Conservation (phyloP, 495 filamentous ascomycete genomes). For the Talaromyces stipitatus region DNA sequence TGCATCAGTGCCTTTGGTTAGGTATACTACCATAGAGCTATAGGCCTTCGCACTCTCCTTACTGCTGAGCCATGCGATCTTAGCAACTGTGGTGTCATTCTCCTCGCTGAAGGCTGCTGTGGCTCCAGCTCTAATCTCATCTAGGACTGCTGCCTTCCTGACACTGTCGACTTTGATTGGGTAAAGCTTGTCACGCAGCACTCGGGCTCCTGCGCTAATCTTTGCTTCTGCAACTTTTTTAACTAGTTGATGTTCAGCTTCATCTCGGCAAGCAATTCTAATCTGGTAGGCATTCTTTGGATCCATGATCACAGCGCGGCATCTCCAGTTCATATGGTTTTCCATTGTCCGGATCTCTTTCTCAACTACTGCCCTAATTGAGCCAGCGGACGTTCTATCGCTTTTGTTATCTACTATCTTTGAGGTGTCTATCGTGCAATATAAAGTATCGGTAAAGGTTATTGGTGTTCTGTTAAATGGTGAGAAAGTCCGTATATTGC, state of each 20-base stretch:
- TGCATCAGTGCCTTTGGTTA: constrained; percentile 20
- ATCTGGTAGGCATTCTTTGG: not conserved
- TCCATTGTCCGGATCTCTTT: not conserved
- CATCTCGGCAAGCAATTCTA: not conserved
- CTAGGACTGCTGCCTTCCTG: not conserved
- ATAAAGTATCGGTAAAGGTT: not conserved
- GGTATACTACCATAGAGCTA: constrained; percentile 26
- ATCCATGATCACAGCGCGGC: not conserved
- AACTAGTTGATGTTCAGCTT: not conserved
- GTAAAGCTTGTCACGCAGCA: not conserved
- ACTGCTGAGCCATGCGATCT: constrained; percentile 24
- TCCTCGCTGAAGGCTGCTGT: constrained; percentile 14
- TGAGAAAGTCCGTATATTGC: not conserved
- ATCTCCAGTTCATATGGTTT: not conserved
- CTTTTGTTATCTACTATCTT: not conserved
- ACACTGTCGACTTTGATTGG: not conserved
- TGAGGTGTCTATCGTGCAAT: not conserved
- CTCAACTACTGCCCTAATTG: not conserved
- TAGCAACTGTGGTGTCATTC: constrained; percentile 15
- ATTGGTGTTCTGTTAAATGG: not conserved
- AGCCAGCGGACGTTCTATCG: not conserved
- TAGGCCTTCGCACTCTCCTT: constrained; percentile 22
- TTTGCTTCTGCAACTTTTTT: not conserved
- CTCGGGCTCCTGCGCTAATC: not conserved
- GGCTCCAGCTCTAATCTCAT: not conserved